These are phyloP conservation scores for Camptophora hylomeconis DNA, from an alignment of 2,329 filamentous ascomycete species.

Conservation along the genomic window DNA sequence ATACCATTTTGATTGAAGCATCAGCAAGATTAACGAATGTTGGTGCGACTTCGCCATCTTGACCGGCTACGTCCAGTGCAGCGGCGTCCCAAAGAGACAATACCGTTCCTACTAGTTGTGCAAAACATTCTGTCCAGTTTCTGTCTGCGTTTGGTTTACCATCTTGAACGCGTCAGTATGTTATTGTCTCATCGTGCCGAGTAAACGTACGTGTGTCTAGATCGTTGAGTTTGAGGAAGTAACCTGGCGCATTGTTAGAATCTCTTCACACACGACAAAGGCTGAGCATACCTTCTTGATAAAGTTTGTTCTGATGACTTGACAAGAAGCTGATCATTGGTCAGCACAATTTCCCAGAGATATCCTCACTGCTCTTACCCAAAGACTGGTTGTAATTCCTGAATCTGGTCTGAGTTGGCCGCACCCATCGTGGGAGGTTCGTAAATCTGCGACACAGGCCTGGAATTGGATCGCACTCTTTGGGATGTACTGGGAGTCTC, in stretches of 20 bases:
- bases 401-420: slow-evolving; percentile 62
- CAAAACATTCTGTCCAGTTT: slow-evolving; percentile 93
- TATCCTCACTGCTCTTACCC: slow-evolving; percentile 26
- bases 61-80: slow-evolving; percentile 75
- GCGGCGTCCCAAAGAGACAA: slow-evolving; percentile 91
- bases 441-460: slow-evolving; percentile 14
- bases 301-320: slow-evolving; percentile 89
- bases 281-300: slow-evolving; percentile 56
- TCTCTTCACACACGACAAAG: not conserved
- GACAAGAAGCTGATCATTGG: slow-evolving; percentile 52
- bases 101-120: slow-evolving; percentile 88
- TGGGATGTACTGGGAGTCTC: slow-evolving; percentile 7
- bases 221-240: slow-evolving; percentile 93
- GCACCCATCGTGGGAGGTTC: slow-evolving; percentile 70
- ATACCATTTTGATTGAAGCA: slow-evolving; percentile 95
- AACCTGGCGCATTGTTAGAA: slow-evolving; percentile 33
- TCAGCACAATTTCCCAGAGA: slow-evolving; percentile 5
- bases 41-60: slow-evolving; percentile 71
- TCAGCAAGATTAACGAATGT: slow-evolving; percentile 96
- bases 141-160: slow-evolving; percentile 75
- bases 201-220: slow-evolving; percentile 69
- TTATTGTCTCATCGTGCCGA: not conserved
- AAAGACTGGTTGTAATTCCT: slow-evolving; percentile 90
- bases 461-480: slow-evolving; percentile 9
- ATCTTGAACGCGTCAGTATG: slow-evolving; percentile 42